Evolutionary conservation across 306 rosid genomes (phyloP).

Genomic region (Quercus bicolor): DNA sequence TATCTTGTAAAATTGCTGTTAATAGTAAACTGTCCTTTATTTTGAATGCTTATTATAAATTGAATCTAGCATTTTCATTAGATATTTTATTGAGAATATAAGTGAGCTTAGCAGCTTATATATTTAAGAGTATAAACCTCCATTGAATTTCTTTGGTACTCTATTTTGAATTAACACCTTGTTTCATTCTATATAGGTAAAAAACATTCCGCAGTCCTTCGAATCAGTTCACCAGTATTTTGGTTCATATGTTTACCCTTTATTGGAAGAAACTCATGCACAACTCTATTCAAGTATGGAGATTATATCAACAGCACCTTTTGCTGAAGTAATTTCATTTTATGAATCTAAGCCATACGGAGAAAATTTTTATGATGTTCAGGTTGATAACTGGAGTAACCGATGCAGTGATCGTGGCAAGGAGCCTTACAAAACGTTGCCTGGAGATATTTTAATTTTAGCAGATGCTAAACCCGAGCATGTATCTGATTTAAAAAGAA

Average conservation of each 20-base stretch:
- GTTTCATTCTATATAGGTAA: conserved; percentile 33
- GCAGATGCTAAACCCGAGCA: conserved; percentile 53
- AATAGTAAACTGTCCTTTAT: too few species aligned
- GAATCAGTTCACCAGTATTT: conserved; percentile 39
- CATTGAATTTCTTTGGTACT: not conserved
- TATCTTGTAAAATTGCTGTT: too few species aligned
- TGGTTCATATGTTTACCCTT: conserved; percentile 42
- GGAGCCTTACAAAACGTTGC: conserved; percentile 54
- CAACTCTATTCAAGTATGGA: conserved; percentile 53
- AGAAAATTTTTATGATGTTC: conserved; percentile 27
- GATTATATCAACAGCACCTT: conserved; percentile 40
- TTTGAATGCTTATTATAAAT: too few species aligned
- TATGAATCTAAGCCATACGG: conserved; percentile 12
- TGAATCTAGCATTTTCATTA: too few species aligned
- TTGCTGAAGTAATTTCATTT: conserved; percentile 39
- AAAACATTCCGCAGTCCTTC: conserved; percentile 41
- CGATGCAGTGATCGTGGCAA: conserved; percentile 42
- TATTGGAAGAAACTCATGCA: conserved; percentile 68
- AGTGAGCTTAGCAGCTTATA: too few species aligned
- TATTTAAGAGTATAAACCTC: not conserved
- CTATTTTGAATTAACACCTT: not conserved
- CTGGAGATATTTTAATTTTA: conserved; percentile 61
- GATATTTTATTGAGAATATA: too few species aligned
- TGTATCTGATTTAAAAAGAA: conserved; percentile 41
- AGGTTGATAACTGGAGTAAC: conserved; percentile 47